A percentile compares a stretch with the other conserved stretches of the same genome.
Evolutionary conservation across 2,329 filamentous ascomycete genomes (phyloP).

Genomic region (Pseudocercospora cruenta): DNA sequence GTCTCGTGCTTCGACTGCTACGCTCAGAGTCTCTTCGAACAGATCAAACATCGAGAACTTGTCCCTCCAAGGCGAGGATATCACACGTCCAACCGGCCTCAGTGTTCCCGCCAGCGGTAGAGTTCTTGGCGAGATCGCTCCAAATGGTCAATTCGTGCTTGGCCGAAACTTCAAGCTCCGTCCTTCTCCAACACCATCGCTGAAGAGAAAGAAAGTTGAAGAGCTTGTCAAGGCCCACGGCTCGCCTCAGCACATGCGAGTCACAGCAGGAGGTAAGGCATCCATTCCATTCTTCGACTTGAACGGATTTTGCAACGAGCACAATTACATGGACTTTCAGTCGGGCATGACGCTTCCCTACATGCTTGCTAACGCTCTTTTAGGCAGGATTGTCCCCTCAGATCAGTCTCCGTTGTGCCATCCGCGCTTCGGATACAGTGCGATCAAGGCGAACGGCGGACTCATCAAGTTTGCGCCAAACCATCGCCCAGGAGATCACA

Average conservation of each 20-base stretch:
- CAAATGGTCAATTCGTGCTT: slow-evolving; percentile 38
- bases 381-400: slow-evolving; percentile 51
- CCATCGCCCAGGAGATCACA: slow-evolving; percentile 33
- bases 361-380: not conserved
- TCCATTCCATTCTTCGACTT: not conserved
- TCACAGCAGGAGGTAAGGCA: slow-evolving; percentile 53
- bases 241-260: slow-evolving; percentile 54
- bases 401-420: slow-evolving; percentile 46
- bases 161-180: slow-evolving; percentile 28
- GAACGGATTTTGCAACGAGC: not conserved
- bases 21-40: slow-evolving; percentile 35
- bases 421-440: slow-evolving; percentile 44
- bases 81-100: slow-evolving; percentile 18
- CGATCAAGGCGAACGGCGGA: slow-evolving; percentile 42
- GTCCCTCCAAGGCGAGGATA: slow-evolving; percentile 28
- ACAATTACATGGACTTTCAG: not conserved
- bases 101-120: slow-evolving; percentile 20
- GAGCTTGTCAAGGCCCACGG: slow-evolving; percentile 56
- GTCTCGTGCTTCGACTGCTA: slow-evolving; percentile 36
- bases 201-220: slow-evolving; percentile 55
- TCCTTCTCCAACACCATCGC: slow-evolving; percentile 54
- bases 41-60: slow-evolving; percentile 39
- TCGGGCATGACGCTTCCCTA: not conserved
- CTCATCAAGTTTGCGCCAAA: slow-evolving; percentile 44
- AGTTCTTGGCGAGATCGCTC: slow-evolving; percentile 39